Conservation (phyloP, 306 rosid species). For the Phaseolus lunatus region DNA sequence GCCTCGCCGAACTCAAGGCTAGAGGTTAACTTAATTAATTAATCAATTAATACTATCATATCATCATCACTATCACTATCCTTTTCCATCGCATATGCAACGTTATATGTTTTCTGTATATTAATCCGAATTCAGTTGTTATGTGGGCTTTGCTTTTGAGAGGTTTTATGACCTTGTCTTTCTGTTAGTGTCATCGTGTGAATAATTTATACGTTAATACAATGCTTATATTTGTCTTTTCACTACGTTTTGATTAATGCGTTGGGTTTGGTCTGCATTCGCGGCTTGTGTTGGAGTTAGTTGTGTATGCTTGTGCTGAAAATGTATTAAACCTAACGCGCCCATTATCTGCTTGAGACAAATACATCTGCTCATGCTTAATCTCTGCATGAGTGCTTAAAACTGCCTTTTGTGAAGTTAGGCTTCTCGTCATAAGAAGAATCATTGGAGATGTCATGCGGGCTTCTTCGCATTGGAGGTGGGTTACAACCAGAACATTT, state of each 20-base stretch:
- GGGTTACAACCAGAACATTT: not conserved
- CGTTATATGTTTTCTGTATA: constrained; percentile 50
- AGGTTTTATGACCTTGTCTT: not conserved
- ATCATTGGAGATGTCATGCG: not conserved
- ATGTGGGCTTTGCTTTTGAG: constrained; percentile 1
- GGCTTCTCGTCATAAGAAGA: not conserved
- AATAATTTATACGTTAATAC: not conserved
- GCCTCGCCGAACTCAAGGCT: constrained; percentile 97
- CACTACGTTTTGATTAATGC: not conserved
- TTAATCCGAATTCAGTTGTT: constrained; percentile 32
- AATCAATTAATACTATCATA: not conserved
- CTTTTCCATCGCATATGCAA: not conserved
- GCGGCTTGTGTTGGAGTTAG: not conserved
- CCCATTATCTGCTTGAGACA: not conserved
- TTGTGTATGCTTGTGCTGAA: not conserved
- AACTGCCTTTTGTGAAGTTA: not conserved
- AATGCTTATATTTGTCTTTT: constrained; percentile 2
- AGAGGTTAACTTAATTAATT: constrained; percentile 60
- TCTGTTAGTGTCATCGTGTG: not conserved
- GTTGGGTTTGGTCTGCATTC: not conserved
- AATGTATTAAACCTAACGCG: not conserved
- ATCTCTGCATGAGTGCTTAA: no score
- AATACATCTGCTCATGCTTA: no score
- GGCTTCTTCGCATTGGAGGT: not conserved
- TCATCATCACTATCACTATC: not conserved